Evolutionary conservation across 2,329 filamentous ascomycete species (phyloP).

Genomic region (Colletotrichum neosansevieriae): DNA sequence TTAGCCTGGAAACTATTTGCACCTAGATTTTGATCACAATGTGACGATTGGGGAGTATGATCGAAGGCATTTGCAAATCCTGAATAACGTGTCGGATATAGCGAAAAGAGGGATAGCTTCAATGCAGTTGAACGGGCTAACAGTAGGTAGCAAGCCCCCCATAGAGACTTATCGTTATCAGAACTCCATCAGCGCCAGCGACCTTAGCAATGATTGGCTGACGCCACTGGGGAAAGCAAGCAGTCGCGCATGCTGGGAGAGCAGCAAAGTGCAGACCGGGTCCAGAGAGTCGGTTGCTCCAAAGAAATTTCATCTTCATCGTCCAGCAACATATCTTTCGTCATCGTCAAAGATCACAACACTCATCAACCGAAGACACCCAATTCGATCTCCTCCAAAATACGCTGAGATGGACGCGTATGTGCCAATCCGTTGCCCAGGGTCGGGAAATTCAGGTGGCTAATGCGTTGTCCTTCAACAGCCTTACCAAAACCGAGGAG

Average conservation of each 20-base stretch:
- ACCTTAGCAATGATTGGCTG: constrained; percentile 20
- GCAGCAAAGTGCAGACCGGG: constrained; percentile 12
- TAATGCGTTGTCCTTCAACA: constrained; percentile 44
- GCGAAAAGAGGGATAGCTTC: neutral
- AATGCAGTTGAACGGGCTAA: constrained; percentile 25
- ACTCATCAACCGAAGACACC: neutral
- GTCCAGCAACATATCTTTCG: constrained; percentile 17
- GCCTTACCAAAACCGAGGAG: constrained; percentile 83
- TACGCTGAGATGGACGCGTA: constrained; percentile 43
- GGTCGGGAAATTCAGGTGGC: constrained; percentile 38
- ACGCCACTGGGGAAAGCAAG: constrained; percentile 32
- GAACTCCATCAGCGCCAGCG: neutral
- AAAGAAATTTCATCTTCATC: constrained; percentile 43
- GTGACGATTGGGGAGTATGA: too few relatives aligned
- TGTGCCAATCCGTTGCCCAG: neutral
- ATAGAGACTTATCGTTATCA: constrained; percentile 33
- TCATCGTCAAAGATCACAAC: constrained; percentile 3
- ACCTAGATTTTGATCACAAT: too few relatives aligned
- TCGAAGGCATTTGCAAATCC: neutral
- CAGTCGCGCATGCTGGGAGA: constrained; percentile 10
- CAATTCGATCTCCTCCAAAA: neutral
- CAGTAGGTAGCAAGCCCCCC: neutral
- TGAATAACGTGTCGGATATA: neutral
- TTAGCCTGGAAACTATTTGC: too few relatives aligned
- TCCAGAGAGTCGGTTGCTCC: constrained; percentile 21